These are phyloP conservation scores for Gypsophila paniculata DNA, from an alignment of 179 eudicot species.

Conservation along the genomic window DNA sequence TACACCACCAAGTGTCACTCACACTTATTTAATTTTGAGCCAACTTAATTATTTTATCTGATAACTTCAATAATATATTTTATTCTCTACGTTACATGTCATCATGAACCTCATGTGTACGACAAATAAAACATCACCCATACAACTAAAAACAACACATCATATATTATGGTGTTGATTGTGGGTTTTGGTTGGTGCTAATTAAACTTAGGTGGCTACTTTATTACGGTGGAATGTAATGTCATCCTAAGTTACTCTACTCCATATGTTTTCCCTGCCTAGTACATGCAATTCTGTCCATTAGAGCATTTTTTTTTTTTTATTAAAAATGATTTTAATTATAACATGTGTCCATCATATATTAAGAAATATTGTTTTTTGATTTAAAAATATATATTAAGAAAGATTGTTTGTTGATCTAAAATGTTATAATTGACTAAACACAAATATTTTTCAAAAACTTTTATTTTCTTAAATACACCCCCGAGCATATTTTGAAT, in stretches of 20 bases:
- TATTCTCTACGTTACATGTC: slow-evolving; percentile 5
- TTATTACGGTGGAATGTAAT: slow-evolving; percentile 14
- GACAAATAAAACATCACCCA: slow-evolving; percentile 25
- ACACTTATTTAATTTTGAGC: background rate
- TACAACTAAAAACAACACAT: slow-evolving; percentile 23
- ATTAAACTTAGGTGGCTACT: background rate
- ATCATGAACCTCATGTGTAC: slow-evolving; percentile 27
- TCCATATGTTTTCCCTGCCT: background rate
- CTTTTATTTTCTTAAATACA: too few relatives aligned
- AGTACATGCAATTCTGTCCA: background rate
- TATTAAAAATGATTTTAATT: too few relatives aligned
- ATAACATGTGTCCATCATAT: too few relatives aligned
- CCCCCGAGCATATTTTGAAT: too few relatives aligned
- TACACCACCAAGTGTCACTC: slow-evolving; percentile 30
- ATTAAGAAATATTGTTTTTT: too few relatives aligned
- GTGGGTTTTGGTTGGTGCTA: slow-evolving; percentile 13
- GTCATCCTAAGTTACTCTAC: slow-evolving; percentile 2
- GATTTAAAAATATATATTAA: too few relatives aligned
- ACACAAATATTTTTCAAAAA: too few relatives aligned
- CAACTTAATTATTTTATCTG: background rate
- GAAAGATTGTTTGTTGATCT: too few relatives aligned
- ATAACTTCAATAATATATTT: too few relatives aligned
- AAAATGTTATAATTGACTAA: too few relatives aligned
- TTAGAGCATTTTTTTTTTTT: too few relatives aligned
- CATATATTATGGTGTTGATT: slow-evolving; percentile 3